Evolutionary conservation across 1,284 basidiomycete species (phyloP), one percentile per base, ranked within the genome.

Genomic region (Marasmius sp.): DNA sequence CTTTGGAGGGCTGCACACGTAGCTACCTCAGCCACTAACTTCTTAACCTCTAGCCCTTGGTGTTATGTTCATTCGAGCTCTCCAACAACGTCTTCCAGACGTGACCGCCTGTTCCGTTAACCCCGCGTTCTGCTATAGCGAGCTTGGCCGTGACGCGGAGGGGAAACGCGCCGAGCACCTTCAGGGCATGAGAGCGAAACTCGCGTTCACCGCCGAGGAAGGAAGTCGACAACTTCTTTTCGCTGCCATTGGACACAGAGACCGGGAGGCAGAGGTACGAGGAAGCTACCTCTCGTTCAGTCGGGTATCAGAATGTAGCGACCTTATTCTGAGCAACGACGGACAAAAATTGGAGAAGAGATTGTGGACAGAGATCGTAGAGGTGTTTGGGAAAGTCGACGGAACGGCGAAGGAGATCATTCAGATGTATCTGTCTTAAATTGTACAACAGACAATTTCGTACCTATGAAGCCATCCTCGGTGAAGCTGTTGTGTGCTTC

Each of bases 91-190:
- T 38, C 72, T 82, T 6, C n/a, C 54, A 8, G 37, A 63, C 0
- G 67, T 82, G 16, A 75, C 78, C 27, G 68, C 75, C 51, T 71
- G 72, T 52, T 50, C 75, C 16, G 76, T 81, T 39, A 77, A 77
- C 53, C 84, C 83, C 6, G 83, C 84, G 0, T 81, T 74, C 62
- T 85, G 84, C 69, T 59, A 70, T 53, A 82, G 84, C 8, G 71
- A 73, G 14, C 66, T 86, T 4, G 69, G 71, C 1, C 72, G 76
- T 34, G 65, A 69, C 37, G 22, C 69, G 14, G 57, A 39, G 2
- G 70, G 70, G 5, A 18, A 70, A 6, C 39, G 48, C 5, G 47
- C 61, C 7, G 57, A 68, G 14, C 62, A 57, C 49, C 27, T 77
- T 0, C 36, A 50, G 2, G 33, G 53, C 20, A 65, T 76, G 68